These are phyloP conservation scores for Tolypocladium sp. DNA, from an alignment of 2,329 filamentous ascomycete species.

Conservation along the genomic window DNA sequence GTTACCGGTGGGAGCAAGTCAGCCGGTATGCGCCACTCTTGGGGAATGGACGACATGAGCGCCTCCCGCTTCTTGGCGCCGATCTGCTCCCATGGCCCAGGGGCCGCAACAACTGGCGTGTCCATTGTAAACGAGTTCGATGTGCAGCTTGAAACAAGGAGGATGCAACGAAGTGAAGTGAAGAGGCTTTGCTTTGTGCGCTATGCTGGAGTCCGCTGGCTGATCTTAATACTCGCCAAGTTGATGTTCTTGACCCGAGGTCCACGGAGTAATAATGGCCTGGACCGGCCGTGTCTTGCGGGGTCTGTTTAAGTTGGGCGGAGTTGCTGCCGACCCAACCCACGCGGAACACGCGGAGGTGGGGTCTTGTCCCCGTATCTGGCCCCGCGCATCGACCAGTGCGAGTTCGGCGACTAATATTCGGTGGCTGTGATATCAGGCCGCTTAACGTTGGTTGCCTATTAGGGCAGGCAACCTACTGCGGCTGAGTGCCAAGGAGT, in stretches of 20 bases:
- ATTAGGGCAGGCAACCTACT: neutral
- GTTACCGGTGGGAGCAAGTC: constrained; percentile 42
- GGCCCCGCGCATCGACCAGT: neutral
- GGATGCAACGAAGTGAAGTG: neutral
- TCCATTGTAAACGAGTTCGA: neutral
- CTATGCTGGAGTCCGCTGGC: neutral
- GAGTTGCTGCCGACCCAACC: neutral
- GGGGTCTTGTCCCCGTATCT: neutral
- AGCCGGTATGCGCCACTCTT: constrained; percentile 46
- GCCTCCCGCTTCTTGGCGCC: constrained; percentile 32
- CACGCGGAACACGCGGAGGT: neutral
- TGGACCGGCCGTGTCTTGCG: neutral
- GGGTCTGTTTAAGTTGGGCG: neutral
- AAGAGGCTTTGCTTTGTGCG: neutral
- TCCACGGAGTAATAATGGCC: neutral
- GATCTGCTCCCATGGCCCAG: constrained; percentile 28
- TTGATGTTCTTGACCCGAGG: neutral
- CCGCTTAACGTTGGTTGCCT: neutral
- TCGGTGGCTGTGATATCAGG: neutral
- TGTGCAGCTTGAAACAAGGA: neutral
- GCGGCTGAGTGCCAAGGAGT: too few relatives aligned
- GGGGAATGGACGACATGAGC: constrained; percentile 40
- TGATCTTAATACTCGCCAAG: neutral
- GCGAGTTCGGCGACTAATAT: neutral
- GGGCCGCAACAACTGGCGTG: neutral